Evolutionary conservation across 169 alveolate species (phyloP).

Genomic region (Plasmodium sp.): DNA sequence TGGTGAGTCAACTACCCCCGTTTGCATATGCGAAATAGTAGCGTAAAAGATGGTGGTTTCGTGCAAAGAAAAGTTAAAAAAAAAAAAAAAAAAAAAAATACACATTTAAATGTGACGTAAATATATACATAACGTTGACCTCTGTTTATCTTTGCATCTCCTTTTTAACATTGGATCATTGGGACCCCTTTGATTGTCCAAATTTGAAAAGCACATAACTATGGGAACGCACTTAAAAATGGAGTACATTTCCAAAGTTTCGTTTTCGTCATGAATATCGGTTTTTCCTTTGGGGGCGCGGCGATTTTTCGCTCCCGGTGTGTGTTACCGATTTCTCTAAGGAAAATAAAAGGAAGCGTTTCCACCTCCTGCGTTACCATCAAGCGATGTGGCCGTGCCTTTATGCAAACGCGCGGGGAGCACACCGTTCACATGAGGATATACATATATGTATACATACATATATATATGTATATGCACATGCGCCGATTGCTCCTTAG

Average conservation of each 20-base stretch:
- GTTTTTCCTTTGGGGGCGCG: neutral
- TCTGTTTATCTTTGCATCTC: neutral
- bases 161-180: neutral
- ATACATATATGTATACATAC: neutral
- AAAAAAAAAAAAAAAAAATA: neutral
- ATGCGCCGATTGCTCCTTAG: neutral
- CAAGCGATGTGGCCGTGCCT: neutral
- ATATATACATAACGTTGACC: neutral
- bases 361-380: neutral
- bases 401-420: neutral
- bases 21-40: neutral
- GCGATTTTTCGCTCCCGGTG: neutral
- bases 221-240: neutral
- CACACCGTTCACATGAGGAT: neutral
- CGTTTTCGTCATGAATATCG: neutral
- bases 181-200: neutral
- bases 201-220: neutral
- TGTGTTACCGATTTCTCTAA: neutral
- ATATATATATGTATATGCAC: neutral
- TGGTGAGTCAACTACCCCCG: neutral
- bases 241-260: neutral
- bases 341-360: neutral
- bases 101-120: neutral
- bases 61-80: neutral
- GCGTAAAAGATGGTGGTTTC: neutral